phyloP scores from a whole-genome alignment of 768 basidiomycete species.

The Mycena sanguinolenta region DNA sequence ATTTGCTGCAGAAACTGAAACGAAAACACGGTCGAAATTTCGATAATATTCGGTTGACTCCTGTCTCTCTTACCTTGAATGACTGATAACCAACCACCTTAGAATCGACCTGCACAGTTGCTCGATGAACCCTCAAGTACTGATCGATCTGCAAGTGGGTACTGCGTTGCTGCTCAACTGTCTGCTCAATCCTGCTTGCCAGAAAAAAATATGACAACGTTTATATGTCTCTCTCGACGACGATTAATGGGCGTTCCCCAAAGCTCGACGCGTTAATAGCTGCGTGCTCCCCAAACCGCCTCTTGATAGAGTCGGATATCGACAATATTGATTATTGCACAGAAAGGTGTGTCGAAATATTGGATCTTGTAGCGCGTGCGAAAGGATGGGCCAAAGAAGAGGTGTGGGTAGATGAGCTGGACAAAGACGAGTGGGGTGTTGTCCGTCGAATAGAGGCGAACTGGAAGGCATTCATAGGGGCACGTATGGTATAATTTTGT shows the following conservation, averaged over 20 bases:
- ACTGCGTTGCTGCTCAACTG: neutral
- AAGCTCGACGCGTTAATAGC: conserved; percentile 75
- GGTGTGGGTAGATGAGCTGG: conserved; percentile 59
- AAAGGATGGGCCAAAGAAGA: conserved; percentile 83
- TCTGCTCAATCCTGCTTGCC: conserved; percentile 18
- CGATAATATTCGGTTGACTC: conserved; percentile 58
- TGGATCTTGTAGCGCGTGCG: conserved; percentile 77
- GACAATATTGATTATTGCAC: conserved; percentile 73
- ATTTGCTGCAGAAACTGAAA: conserved; percentile 72
- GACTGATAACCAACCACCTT: conserved; percentile 16
- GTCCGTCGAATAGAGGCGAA: conserved; percentile 79
- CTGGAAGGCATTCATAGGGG: conserved; percentile 70
- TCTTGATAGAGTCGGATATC: conserved; percentile 91
- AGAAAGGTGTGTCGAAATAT: conserved; percentile 81
- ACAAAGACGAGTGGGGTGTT: conserved; percentile 67
- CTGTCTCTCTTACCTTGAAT: neutral
- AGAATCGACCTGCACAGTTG: conserved; percentile 94
- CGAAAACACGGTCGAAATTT: conserved; percentile 70
- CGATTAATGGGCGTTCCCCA: conserved; percentile 82
- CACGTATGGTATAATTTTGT: neutral
- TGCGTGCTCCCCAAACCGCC: conserved; percentile 70
- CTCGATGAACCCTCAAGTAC: conserved; percentile 83
- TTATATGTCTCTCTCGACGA: conserved; percentile 90
- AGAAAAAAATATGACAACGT: conserved; percentile 83
- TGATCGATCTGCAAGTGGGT: conserved; percentile 81